Percentiles rank a stretch among this genome's conserved stretches.
Conservation (phyloP, 192 early-diverging fungal species). For the Paraglomus brasilianum region DNA sequence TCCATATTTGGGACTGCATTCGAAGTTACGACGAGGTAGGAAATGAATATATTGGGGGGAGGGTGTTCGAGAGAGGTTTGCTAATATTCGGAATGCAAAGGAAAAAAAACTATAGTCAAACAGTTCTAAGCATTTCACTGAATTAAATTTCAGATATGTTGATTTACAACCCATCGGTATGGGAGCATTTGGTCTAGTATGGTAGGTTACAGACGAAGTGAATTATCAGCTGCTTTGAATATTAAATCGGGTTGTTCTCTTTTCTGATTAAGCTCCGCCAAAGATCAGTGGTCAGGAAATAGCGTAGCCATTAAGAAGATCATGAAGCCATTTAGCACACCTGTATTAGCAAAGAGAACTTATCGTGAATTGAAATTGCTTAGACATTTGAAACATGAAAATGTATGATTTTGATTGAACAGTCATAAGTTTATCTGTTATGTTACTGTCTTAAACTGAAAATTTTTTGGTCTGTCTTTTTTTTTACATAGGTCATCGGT, state of each 20-base stretch:
- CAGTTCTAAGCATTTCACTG: background rate
- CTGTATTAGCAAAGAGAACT: conserved; percentile 91
- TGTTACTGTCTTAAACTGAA: background rate
- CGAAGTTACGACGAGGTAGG: conserved; percentile 72
- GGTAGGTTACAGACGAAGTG: conserved; percentile 52
- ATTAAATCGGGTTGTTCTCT: conserved; percentile 1
- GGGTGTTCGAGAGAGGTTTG: background rate
- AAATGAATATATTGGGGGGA: background rate
- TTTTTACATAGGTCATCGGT: conserved; percentile 70
- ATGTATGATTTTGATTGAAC: conserved; percentile 49
- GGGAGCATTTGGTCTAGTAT: conserved; percentile 97
- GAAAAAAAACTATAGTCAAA: background rate
- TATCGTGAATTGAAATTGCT: conserved; percentile 95
- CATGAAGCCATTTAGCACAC: conserved; percentile 89
- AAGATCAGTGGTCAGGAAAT: conserved; percentile 79
- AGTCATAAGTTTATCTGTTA: background rate
- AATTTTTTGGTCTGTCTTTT: conserved; percentile 2
- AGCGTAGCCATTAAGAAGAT: conserved; percentile 97
- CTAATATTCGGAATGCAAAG: background rate
- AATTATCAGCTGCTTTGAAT: background rate
- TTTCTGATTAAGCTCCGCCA: conserved; percentile 70
- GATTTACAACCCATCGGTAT: conserved; percentile 93
- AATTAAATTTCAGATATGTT: conserved; percentile 64
- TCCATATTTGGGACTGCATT: conserved; percentile 84
- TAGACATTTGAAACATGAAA: conserved; percentile 91